Conservation (phyloP, 179 eudicot species). For the Gypsophila paniculata region DNA sequence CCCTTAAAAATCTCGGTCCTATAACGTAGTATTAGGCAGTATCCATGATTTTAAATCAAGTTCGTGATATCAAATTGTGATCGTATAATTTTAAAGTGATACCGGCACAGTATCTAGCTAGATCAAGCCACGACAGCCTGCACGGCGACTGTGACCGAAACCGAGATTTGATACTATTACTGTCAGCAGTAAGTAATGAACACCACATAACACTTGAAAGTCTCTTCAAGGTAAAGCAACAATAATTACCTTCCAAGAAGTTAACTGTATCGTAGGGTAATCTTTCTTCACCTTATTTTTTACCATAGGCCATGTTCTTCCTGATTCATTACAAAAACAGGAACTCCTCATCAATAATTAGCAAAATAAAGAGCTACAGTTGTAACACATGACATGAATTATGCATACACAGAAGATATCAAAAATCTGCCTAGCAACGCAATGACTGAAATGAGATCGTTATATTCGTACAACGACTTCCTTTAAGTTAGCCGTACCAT, state of each 20-base stretch:
- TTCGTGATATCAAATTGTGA: too few relatives aligned
- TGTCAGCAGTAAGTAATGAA: too few relatives aligned
- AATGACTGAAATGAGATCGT: too few relatives aligned
- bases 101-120: too few relatives aligned
- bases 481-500: too few relatives aligned
- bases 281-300: conserved; percentile 42
- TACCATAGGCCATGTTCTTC: conserved; percentile 44
- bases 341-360: not conserved
- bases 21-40: not conserved
- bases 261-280: conserved; percentile 46
- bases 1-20: not conserved
- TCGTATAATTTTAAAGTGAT: too few relatives aligned
- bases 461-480: too few relatives aligned
- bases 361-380: not conserved
- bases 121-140: too few relatives aligned
- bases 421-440: not conserved
- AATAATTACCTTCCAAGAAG: conserved; percentile 48
- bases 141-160: too few relatives aligned
- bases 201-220: not conserved
- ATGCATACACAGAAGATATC: not conserved
- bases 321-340: conserved; percentile 23
- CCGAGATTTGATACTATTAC: too few relatives aligned
- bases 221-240: not conserved
- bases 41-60: too few relatives aligned
- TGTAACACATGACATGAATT: not conserved